Evolutionary conservation across 1,284 basidiomycete species (phyloP), one percentile per base, ranked within the genome.

Genomic region (Stereum hirsutum): DNA sequence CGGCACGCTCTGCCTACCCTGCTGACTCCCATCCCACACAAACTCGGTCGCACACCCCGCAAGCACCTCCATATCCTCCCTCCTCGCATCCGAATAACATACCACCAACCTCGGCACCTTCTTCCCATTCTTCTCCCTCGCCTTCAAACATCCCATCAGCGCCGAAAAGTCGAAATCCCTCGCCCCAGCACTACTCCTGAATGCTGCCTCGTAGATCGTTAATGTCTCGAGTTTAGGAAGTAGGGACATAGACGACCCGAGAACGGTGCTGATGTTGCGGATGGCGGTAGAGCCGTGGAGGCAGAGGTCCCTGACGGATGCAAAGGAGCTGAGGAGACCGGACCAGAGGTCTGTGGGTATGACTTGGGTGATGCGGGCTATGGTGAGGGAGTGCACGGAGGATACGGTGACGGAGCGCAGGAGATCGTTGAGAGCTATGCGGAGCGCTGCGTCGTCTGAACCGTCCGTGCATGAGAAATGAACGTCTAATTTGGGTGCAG

Each of bases 11-110:
- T 11, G 21, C 11, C 35, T 38, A 14, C 49, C 49, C 3, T 42
- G 42, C 12, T 33, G 19, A 5, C 45, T 47, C 15, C 49, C 49
- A 27, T 50, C 49, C 49, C 49, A 50, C 17, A 50, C 42, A 21
- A 50, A 40, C 27, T 44, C 34, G 32, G 19, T 38, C 8, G 30
- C 45, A 4, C 30, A 39, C 12, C 20, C 40, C 5, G 49, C 49
- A 4, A 51, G 39, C 20, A 43, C 45, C 31, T 51, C 49, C 38
- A 51, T 45, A 32, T 50, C 49, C 27, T 36, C 27, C 17, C 43
- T 41, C 20, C 21, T 36, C 15, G 33, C 49, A 14, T 51, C 49
- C 17, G 49, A 51, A 21, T 51, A 51, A 31, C 49, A 51, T 15
- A 51, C 41, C 35, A 47, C 47, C 23, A 50, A 43, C 30, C 42